A percentile compares a stretch with the other conserved stretches of the same genome.
Evolutionary conservation across 2,329 filamentous ascomycete genomes (phyloP).

Genomic region (Arthroderma sp.): DNA sequence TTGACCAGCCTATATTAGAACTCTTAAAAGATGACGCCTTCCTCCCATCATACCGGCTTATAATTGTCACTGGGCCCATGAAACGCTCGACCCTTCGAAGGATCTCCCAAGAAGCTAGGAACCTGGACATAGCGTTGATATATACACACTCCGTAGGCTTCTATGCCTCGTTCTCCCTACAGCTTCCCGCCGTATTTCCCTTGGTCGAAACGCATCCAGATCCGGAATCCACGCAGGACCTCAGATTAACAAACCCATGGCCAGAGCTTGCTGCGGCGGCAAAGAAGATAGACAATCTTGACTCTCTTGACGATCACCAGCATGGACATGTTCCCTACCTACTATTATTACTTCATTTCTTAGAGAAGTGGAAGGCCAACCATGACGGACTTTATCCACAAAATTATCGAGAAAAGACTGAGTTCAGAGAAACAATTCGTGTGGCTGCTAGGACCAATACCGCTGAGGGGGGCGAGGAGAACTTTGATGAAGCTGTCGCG

Average conservation of each 20-base stretch:
- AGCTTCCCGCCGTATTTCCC: slow-evolving; percentile 66
- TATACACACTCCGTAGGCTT: slow-evolving; percentile 84
- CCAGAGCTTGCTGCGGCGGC: slow-evolving; percentile 60
- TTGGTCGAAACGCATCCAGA: slow-evolving; percentile 95
- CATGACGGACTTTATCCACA: slow-evolving; percentile 57
- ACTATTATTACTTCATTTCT: slow-evolving; percentile 65
- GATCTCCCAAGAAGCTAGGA: slow-evolving; percentile 38
- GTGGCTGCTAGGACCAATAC: slow-evolving; percentile 56
- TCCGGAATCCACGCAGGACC: slow-evolving; percentile 67
- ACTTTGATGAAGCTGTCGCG: slow-evolving; percentile 82
- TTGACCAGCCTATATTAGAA: slow-evolving; percentile 22
- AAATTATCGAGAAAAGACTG: slow-evolving; percentile 72
- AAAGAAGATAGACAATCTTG: slow-evolving; percentile 51
- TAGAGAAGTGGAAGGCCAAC: slow-evolving; percentile 62
- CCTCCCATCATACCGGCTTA: slow-evolving; percentile 41
- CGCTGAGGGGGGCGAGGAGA: slow-evolving; percentile 82
- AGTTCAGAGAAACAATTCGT: slow-evolving; percentile 61
- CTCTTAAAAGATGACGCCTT: slow-evolving; percentile 27
- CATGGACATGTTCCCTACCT: slow-evolving; percentile 90
- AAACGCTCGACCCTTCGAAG: slow-evolving; percentile 37
- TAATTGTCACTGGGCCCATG: slow-evolving; percentile 49
- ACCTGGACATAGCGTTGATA: slow-evolving; percentile 58
- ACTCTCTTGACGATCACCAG: slow-evolving; percentile 59
- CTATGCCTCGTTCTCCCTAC: slow-evolving; percentile 76
- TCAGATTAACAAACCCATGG: slow-evolving; percentile 78